Conservation (phyloP, 1,284 basidiomycete genomes). For the Fistulina hepatica region DNA sequence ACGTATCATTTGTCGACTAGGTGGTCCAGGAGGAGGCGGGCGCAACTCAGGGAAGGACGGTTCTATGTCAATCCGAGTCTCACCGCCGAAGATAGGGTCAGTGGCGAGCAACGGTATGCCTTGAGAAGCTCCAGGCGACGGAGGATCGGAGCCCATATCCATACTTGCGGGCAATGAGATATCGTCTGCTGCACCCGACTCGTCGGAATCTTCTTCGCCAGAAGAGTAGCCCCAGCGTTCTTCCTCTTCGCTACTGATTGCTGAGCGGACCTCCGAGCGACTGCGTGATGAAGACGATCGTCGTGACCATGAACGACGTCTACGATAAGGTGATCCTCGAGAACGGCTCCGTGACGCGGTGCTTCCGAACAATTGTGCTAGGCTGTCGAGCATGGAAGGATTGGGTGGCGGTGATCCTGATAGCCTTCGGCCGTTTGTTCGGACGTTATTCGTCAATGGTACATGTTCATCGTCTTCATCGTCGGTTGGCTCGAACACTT, state of each 20-base stretch:
- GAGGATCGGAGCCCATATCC: slow-evolving; percentile 57
- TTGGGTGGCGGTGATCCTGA: slow-evolving; percentile 28
- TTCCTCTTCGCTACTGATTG: slow-evolving; percentile 35
- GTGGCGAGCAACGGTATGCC: slow-evolving; percentile 56
- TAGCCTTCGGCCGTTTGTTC: slow-evolving; percentile 19
- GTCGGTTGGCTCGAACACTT: slow-evolving; percentile 14
- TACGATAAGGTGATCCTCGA: too few relatives aligned
- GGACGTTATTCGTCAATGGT: slow-evolving; percentile 20
- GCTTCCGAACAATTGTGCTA: slow-evolving; percentile 60
- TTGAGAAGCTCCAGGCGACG: slow-evolving; percentile 42
- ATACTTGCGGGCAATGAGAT: slow-evolving; percentile 43
- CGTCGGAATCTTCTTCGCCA: slow-evolving; percentile 50
- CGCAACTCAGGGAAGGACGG: slow-evolving; percentile 45
- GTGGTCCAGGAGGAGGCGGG: slow-evolving; percentile 62
- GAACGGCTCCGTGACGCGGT: slow-evolving; percentile 38
- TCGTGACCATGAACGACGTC: slow-evolving; percentile 40
- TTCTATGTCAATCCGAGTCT: slow-evolving; percentile 71
- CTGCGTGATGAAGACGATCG: slow-evolving; percentile 28
- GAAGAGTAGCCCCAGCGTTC: slow-evolving; percentile 63
- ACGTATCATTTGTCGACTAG: slow-evolving; percentile 79
- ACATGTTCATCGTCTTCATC: slow-evolving; percentile 19
- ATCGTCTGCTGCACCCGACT: slow-evolving; percentile 22
- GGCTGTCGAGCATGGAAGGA: slow-evolving; percentile 53
- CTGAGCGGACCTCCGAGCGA: slow-evolving; percentile 47
- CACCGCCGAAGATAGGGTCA: slow-evolving; percentile 72